Conservation (phyloP, 163 green algal genomes). For the Prototheca wickerhamii region DNA sequence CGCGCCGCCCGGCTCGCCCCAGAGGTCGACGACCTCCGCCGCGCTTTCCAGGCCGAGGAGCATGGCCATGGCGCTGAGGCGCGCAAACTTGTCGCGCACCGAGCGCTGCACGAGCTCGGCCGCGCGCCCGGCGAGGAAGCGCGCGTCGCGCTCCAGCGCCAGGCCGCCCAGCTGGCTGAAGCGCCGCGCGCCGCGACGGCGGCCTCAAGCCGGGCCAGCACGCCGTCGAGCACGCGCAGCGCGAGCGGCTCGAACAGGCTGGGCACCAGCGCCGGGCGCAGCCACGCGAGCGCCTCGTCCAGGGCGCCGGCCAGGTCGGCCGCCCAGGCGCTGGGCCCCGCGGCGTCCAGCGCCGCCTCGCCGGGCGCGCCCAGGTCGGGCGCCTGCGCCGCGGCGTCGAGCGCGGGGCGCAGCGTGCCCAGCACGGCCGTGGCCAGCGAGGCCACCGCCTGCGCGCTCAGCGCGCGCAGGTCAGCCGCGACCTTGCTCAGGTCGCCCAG, state of each 20-base stretch:
- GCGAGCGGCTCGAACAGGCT: background rate
- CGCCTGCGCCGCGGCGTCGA: constrained; percentile 71
- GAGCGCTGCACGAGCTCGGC: constrained; percentile 61
- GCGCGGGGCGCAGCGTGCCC: constrained; percentile 39
- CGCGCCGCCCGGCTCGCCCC: constrained; percentile 53
- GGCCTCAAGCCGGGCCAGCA: constrained; percentile 63
- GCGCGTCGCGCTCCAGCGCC: constrained; percentile 79
- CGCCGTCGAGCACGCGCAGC: constrained; percentile 2
- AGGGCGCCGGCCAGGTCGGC: constrained; percentile 46
- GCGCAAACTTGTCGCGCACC: constrained; percentile 87
- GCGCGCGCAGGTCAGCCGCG: constrained; percentile 47
- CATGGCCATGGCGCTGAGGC: constrained; percentile 48
- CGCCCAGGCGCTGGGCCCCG: background rate
- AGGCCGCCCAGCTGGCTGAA: constrained; percentile 95
- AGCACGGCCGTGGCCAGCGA: constrained; percentile 60
- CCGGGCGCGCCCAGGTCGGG: constrained; percentile 53
- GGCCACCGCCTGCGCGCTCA: constrained; percentile 53
- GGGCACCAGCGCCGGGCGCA: background rate
- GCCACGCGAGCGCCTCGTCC: constrained; percentile 23
- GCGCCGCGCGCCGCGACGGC: constrained; percentile 30
- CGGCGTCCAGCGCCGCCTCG: constrained; percentile 1
- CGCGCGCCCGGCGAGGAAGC: constrained; percentile 42
- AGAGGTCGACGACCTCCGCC: constrained; percentile 82
- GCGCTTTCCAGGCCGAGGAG: constrained; percentile 43
- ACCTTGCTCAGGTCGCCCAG: constrained; percentile 75